phyloP scores from a whole-genome alignment of 1,284 basidiomycete species.

The Leccinum fallax region DNA sequence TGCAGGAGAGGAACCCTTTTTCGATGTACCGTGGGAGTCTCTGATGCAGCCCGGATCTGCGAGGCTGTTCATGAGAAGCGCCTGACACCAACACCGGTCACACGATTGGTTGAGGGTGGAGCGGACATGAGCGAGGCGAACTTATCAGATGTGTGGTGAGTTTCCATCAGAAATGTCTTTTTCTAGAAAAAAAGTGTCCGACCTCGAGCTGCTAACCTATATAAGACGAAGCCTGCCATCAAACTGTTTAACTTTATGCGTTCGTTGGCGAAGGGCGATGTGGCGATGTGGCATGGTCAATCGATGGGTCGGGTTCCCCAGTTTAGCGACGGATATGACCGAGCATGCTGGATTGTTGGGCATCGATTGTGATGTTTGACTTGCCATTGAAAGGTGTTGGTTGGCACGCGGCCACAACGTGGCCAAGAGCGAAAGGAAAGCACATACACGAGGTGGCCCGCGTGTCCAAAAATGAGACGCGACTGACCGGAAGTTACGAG shows the following conservation, averaged over 20 bases:
- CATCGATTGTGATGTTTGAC: conserved; percentile 14
- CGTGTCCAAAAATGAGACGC: background rate
- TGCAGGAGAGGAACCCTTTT: conserved; percentile 13
- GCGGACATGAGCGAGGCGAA: conserved; percentile 9
- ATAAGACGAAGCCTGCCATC: conserved; percentile 18
- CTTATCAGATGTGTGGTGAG: conserved; percentile 11
- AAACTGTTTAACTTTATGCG: conserved; percentile 19
- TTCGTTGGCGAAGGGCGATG: conserved; percentile 3
- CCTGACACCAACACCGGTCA: conserved; percentile 15
- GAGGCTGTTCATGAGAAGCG: conserved; percentile 12
- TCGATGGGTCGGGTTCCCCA: background rate
- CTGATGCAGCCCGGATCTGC: conserved; percentile 24
- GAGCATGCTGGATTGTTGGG: conserved; percentile 23
- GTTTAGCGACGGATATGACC: conserved; percentile 12
- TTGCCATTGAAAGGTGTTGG: background rate
- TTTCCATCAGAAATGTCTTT: conserved; percentile 14
- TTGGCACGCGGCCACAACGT: background rate
- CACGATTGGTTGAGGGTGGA: conserved; percentile 13
- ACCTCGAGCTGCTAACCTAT: conserved; percentile 10
- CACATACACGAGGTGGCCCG: background rate
- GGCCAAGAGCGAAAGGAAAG: background rate
- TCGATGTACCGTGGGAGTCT: conserved; percentile 21
- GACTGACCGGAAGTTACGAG: background rate
- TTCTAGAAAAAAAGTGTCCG: background rate
- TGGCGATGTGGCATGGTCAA: background rate